Conservation (phyloP, 177 flowering plant genomes). For the Vitis hybrid region DNA sequence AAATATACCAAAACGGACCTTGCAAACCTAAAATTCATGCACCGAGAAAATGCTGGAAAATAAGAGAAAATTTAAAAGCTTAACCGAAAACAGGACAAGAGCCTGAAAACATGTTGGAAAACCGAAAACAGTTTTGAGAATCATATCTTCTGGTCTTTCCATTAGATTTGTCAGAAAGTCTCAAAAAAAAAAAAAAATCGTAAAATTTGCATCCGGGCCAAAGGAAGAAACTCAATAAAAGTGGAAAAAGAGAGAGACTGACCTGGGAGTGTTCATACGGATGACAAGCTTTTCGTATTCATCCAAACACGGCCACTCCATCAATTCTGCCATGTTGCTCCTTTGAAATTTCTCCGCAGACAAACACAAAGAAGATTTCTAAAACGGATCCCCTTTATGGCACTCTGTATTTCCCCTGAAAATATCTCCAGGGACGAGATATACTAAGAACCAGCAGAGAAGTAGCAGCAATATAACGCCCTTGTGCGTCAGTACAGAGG, state of each 20-base stretch:
- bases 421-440: slow-evolving; percentile 3
- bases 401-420: not conserved
- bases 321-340: slow-evolving; percentile 2
- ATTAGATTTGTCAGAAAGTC: not conserved
- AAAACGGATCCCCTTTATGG: not conserved
- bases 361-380: not conserved
- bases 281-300: slow-evolving; percentile 82
- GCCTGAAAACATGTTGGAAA: too few relatives aligned
- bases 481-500: too few relatives aligned
- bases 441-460: slow-evolving; percentile 10
- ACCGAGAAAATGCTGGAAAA: too few relatives aligned
- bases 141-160: too few relatives aligned
- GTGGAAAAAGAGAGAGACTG: slow-evolving; percentile 11
- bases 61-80: too few relatives aligned
- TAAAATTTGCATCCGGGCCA: not conserved
- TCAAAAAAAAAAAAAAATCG: not conserved
- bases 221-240: not conserved
- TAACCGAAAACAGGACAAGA: too few relatives aligned
- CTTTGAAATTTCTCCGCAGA: slow-evolving; percentile 1
- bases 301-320: slow-evolving; percentile 57
- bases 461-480: not conserved
- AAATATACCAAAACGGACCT: too few relatives aligned
- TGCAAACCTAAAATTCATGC: too few relatives aligned
- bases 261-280: slow-evolving; percentile 91
- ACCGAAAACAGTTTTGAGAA: too few relatives aligned